phyloP scores from a whole-genome alignment of 2,329 filamentous ascomycete species.

The Metarhizium humberi region DNA sequence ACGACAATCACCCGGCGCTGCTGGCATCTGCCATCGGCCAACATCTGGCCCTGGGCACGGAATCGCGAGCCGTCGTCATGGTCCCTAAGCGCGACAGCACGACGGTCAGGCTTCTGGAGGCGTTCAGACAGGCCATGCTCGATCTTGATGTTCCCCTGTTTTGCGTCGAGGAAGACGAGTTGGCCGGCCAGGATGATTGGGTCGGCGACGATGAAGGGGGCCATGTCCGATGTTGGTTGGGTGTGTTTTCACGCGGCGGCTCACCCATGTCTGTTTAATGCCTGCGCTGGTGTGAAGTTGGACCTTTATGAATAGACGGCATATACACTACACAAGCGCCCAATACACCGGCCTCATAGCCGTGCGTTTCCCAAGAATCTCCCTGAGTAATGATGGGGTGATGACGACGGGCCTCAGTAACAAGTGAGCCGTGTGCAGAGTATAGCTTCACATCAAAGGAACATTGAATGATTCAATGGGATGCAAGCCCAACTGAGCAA shows the following conservation, averaged over 20 bases:
- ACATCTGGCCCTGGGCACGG: slow-evolving; percentile 49
- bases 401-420: no score
- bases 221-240: slow-evolving; percentile 60
- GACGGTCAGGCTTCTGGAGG: slow-evolving; percentile 48
- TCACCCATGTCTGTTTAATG: slow-evolving; percentile 9
- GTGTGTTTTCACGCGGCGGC: slow-evolving; percentile 39
- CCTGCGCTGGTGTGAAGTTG: neutral
- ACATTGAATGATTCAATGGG: no score
- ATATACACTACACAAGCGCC: no score
- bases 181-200: slow-evolving; percentile 69
- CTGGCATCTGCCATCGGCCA: slow-evolving; percentile 60
- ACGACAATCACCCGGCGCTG: slow-evolving; percentile 68
- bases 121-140: slow-evolving; percentile 54
- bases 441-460: no score
- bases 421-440: no score
- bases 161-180: slow-evolving; percentile 50
- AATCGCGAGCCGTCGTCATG: slow-evolving; percentile 66
- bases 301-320: no score
- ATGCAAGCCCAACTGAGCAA: no score
- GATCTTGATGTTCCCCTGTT: slow-evolving; percentile 34
- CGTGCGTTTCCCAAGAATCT: no score
- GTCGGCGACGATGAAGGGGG: slow-evolving; percentile 38
- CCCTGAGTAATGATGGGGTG: no score
- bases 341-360: no score
- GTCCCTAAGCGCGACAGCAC: slow-evolving; percentile 69